These are phyloP conservation scores for Russula foetens DNA, from an alignment of 768 basidiomycete genomes.

Conservation along the genomic window DNA sequence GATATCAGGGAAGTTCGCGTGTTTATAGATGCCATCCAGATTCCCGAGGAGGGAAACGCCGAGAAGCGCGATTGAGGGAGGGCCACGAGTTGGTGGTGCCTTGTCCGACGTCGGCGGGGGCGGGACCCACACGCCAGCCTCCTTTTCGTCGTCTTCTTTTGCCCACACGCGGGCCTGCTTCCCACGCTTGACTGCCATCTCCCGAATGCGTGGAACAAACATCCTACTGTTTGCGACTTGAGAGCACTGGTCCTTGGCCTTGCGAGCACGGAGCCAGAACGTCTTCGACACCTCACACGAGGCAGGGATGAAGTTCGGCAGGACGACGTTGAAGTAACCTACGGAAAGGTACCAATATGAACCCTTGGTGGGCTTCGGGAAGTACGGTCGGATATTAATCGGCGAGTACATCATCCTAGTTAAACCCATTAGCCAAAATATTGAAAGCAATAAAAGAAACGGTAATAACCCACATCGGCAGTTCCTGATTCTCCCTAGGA, in stretches of 20 bases:
- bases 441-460: neutral
- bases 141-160: slow-evolving; percentile 64
- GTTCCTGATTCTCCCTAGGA: slow-evolving; percentile 34
- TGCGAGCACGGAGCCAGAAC: slow-evolving; percentile 71
- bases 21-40: slow-evolving; percentile 74
- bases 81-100: slow-evolving; percentile 15
- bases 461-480: slow-evolving; percentile 41
- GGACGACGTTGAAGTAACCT: slow-evolving; percentile 74
- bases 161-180: slow-evolving; percentile 58
- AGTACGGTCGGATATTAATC: slow-evolving; percentile 63
- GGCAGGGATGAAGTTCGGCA: slow-evolving; percentile 62
- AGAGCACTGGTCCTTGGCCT: slow-evolving; percentile 60
- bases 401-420: slow-evolving; percentile 79
- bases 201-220: slow-evolving; percentile 48
- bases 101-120: slow-evolving; percentile 21
- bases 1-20: slow-evolving; percentile 45
- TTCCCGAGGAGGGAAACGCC: slow-evolving; percentile 82
- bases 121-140: slow-evolving; percentile 34
- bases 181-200: slow-evolving; percentile 61
- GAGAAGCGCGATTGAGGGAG: slow-evolving; percentile 55
- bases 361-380: slow-evolving; percentile 34
- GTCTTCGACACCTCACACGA: slow-evolving; percentile 29
- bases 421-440: neutral
- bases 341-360: slow-evolving; percentile 82
- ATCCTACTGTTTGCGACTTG: slow-evolving; percentile 56